These are phyloP conservation scores for Blastomyces gilchristii DNA, from an alignment of 2,329 filamentous ascomycete species.

Conservation along the genomic window DNA sequence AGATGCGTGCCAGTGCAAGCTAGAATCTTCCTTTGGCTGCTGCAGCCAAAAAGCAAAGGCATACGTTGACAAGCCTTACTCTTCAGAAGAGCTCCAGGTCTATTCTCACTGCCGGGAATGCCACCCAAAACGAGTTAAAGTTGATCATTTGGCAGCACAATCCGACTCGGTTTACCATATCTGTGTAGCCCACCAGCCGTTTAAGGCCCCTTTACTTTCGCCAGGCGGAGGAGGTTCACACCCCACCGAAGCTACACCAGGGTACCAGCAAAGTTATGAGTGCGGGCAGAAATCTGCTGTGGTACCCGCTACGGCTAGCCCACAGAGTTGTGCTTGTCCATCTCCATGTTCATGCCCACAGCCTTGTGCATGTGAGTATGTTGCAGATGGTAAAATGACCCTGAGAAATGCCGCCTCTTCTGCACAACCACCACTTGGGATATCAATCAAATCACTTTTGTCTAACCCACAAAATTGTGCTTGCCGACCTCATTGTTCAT, in stretches of 20 bases:
- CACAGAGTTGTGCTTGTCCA: background rate
- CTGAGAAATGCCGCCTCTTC: background rate
- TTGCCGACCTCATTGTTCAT: background rate
- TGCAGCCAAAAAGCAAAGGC: background rate
- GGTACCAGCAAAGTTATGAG: too few species aligned
- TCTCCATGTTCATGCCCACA: background rate
- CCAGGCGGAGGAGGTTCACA: background rate
- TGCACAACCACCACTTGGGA: background rate
- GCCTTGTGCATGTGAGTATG: background rate
- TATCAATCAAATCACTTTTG: background rate
- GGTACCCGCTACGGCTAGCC: background rate
- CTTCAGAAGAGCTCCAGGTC: background rate
- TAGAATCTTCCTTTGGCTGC: background rate
- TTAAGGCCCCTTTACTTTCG: background rate
- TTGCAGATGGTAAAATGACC: background rate
- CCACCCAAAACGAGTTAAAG: background rate
- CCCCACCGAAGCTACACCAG: background rate
- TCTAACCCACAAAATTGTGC: background rate
- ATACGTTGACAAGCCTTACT: background rate
- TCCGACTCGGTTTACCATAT: background rate
- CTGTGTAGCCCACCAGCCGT: background rate
- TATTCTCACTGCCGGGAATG: background rate
- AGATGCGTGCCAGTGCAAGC: background rate
- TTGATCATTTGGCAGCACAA: background rate
- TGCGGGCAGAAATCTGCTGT: background rate